Base-by-base conservation (phyloP, 2,329 filamentous ascomycete species). In the Pseudovirgaria hyperparasitica region DNA sequence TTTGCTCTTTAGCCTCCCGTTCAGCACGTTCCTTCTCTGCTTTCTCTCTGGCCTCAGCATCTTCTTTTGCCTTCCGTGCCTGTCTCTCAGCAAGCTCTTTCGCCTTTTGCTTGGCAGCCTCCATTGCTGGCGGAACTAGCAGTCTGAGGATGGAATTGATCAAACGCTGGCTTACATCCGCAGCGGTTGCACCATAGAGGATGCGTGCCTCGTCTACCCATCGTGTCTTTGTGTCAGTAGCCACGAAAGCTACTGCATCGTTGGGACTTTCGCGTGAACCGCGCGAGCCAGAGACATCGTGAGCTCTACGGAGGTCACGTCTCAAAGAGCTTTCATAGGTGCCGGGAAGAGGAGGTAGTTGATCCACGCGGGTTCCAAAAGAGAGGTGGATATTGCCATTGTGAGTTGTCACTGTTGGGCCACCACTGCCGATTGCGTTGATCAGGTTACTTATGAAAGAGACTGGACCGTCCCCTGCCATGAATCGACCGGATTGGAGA, bases 161-260 rank as follows among this genome's bases (percentile, higher is more conserved):
- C 10, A 92, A 63, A 28, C 71, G 70, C 33, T 70, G 63, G 3
- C 75, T 69, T 46, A 80, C 80, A 25, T 93, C 85, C 4, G 70
- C 48, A 27, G 76, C 69, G 25, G 58, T 64, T 13, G 63, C 56
- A 15, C 81, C 80, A 52, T 90, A 96, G 1, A 96, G 66, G 51
- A 98, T 75, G 36, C 78, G 76, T 6, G 85, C 77, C 52, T 96
- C 92, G 46, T 94, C 84, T 46, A 81, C 72, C 77, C 92, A 98
- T 34, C 90, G 76, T 28, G 69, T 66, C 29, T 68, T 62, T 1
- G 90, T 96, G 6, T 71, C 65, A 19, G 73, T 70, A 6, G 82
- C 65, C 12, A 66, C 60, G 50, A 96, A 96, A 3, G 73, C 62
- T 15, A 86, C 76, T 9, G 82, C 78, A 40, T 80, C 76, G n/a